Evolutionary conservation across 2,329 filamentous ascomycete species (phyloP).

Genomic region (Colletotrichum sp.): DNA sequence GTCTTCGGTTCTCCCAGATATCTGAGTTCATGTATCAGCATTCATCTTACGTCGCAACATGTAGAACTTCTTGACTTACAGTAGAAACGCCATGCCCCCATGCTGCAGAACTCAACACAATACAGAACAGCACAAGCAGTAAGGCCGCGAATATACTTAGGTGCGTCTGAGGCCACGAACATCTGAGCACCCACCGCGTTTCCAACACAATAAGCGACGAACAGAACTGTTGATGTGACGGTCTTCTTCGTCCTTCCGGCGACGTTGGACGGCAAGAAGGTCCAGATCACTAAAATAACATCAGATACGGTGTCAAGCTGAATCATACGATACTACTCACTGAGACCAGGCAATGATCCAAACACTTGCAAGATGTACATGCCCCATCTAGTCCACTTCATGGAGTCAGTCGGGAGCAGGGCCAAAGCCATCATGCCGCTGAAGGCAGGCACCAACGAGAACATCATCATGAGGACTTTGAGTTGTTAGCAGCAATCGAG

Average conservation of each 20-base stretch:
- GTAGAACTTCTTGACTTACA: slow-evolving; percentile 18
- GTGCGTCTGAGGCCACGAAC: slow-evolving; percentile 16
- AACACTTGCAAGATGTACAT: slow-evolving; percentile 34
- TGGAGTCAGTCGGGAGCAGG: slow-evolving; percentile 28
- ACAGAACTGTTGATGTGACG: slow-evolving; percentile 26
- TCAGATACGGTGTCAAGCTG: neutral
- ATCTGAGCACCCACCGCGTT: slow-evolving; percentile 26
- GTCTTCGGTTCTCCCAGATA: neutral
- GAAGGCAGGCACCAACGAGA: slow-evolving; percentile 32
- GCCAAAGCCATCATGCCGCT: slow-evolving; percentile 34
- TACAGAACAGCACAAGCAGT: slow-evolving; percentile 29
- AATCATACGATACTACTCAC: slow-evolving; percentile 12
- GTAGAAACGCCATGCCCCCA: slow-evolving; percentile 30
- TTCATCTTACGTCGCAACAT: neutral
- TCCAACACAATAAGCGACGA: slow-evolving; percentile 27
- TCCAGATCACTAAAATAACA: slow-evolving; percentile 33
- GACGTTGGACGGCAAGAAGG: slow-evolving; percentile 39
- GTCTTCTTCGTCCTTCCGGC: slow-evolving; percentile 42
- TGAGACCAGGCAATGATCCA: slow-evolving; percentile 29
- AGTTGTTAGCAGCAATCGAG: neutral
- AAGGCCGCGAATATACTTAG: slow-evolving; percentile 23
- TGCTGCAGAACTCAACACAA: slow-evolving; percentile 28
- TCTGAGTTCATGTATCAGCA: neutral
- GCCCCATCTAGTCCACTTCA: slow-evolving; percentile 35
- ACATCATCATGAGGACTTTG: slow-evolving; percentile 30